Conservation (phyloP, 129 eudicot genomes). For the Helianthus tuberosus region DNA sequence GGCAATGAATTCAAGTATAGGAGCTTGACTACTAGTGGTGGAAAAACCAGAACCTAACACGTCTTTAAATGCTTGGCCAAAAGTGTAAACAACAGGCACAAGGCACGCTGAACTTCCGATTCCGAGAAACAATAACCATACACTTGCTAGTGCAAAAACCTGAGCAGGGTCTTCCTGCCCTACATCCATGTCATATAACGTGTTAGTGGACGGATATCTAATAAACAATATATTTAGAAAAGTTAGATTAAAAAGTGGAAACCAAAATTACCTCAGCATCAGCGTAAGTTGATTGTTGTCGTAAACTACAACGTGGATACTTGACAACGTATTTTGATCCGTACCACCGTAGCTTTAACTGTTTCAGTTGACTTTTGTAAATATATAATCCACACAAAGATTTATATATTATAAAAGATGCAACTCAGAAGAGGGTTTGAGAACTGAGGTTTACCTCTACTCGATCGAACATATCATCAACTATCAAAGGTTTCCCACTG, state of each 20-base stretch:
- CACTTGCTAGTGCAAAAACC: slow-evolving; percentile 89
- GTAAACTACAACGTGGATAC: slow-evolving; percentile 94
- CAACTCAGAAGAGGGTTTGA: not conserved
- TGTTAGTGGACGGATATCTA: slow-evolving; percentile 41
- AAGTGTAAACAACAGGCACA: slow-evolving; percentile 71
- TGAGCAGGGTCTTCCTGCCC: slow-evolving; percentile 99
- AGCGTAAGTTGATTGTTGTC: slow-evolving; percentile 86
- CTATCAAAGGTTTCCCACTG: slow-evolving; percentile 82
- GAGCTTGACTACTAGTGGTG: slow-evolving; percentile 50
- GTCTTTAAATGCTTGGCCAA: slow-evolving; percentile 70
- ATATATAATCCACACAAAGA: slow-evolving; percentile 17
- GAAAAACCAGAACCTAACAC: slow-evolving; percentile 51
- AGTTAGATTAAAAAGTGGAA: not conserved
- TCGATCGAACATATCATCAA: slow-evolving; percentile 97
- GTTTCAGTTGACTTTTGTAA: slow-evolving; percentile 24
- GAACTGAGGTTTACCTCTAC: slow-evolving; percentile 57
- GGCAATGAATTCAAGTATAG: slow-evolving; percentile 50
- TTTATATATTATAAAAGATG: not conserved
- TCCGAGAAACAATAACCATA: slow-evolving; percentile 86
- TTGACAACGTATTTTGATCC: slow-evolving; percentile 92
- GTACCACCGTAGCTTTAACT: slow-evolving; percentile 84
- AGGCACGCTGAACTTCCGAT: slow-evolving; percentile 78
- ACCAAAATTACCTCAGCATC: slow-evolving; percentile 84
- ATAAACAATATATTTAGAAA: not conserved
- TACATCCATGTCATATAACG: slow-evolving; percentile 70